phyloP scores from a whole-genome alignment of 306 rosid genomes.

The Sophora flavescens region DNA sequence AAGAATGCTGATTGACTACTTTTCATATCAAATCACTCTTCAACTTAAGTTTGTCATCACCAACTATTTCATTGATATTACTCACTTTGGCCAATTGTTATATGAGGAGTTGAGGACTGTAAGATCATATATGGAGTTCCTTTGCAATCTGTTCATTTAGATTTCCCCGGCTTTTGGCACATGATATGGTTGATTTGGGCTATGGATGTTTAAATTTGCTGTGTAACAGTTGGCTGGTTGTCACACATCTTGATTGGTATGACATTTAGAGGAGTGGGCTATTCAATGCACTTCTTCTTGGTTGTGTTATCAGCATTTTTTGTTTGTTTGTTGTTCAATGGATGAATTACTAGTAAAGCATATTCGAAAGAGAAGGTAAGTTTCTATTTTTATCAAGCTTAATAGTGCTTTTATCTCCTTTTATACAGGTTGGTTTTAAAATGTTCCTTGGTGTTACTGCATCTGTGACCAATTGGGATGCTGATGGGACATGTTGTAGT shows the following conservation, averaged over 20 bases:
- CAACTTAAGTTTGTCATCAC: slow-evolving; percentile 7
- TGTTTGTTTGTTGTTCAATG: slow-evolving; percentile 3
- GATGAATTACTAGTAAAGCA: slow-evolving; percentile 11
- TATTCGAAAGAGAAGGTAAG: slow-evolving; percentile 5
- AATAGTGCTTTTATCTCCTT: slow-evolving; percentile 45
- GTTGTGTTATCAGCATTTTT: slow-evolving; percentile 29
- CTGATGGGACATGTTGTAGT: slow-evolving; percentile 93
- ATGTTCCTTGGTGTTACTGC: slow-evolving; percentile 97
- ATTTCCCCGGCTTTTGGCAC: slow-evolving; percentile 15
- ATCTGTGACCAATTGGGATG: slow-evolving; percentile 93
- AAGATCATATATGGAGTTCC: background rate
- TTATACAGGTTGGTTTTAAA: slow-evolving; percentile 84
- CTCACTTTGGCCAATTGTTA: slow-evolving; percentile 16
- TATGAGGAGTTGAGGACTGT: background rate
- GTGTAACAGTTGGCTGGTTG: slow-evolving; percentile 28
- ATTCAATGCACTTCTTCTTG: slow-evolving; percentile 17
- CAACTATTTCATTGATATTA: background rate
- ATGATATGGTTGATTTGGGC: slow-evolving; percentile 15
- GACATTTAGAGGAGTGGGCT: slow-evolving; percentile 1
- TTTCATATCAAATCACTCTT: slow-evolving; percentile 6
- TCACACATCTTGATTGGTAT: slow-evolving; percentile 35
- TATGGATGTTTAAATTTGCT: slow-evolving; percentile 32
- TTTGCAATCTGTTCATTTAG: background rate
- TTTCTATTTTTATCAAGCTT: slow-evolving; percentile 21
- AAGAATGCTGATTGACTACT: background rate